Base-by-base conservation (phyloP, 306 rosid species). In the Chamaecrista fasciculata region DNA sequence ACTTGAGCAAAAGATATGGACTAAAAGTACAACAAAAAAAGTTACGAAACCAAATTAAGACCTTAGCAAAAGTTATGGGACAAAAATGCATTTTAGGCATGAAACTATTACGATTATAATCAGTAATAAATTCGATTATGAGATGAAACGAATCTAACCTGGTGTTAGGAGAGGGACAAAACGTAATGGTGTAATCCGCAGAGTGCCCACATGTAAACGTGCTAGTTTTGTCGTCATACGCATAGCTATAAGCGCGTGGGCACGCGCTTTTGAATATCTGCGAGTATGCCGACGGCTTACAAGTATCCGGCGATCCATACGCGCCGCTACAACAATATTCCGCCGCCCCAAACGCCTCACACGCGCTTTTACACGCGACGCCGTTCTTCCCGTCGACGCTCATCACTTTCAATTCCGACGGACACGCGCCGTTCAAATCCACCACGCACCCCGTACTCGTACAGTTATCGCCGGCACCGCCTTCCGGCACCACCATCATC, bases 241-340 rank as follows among this genome's bases (percentile, higher is more conserved):
- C 98, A 56, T 92, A 89, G 73, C 98, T 92, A 63, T 89, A 92
- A 0, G 98, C 96, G 18, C 87, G 85, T 67, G 98, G 96, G 80
- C 98, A 92, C 0, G 92, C 92, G n/a, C 2, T 84, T 79, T 92
- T 92, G 71, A 92, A 92, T 1, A 84, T 40, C 81, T 74, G 58
- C 0, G 98, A 89, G 79, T 89, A 92, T 5, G 82, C 47, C 8
- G 95, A 83, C 0, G 98, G 96, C 70, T 84, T 78, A 80, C 98
- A 92, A 1, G 89, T 86, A 16, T 82, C 85, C 0, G 96, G 98
- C 2, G 78, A 60, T 0, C 56, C 79, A 2, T 79, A 89, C 74
- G 87, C 86, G 70, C 96, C 98, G 3, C 80, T 84, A 43, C 98
- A 92, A 25, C 98, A 92, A 31, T 89, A 92, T 76, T 85, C 71